phyloP scores from a whole-genome alignment of 352 stramenopile species.

The Sclerospora graminicola region DNA sequence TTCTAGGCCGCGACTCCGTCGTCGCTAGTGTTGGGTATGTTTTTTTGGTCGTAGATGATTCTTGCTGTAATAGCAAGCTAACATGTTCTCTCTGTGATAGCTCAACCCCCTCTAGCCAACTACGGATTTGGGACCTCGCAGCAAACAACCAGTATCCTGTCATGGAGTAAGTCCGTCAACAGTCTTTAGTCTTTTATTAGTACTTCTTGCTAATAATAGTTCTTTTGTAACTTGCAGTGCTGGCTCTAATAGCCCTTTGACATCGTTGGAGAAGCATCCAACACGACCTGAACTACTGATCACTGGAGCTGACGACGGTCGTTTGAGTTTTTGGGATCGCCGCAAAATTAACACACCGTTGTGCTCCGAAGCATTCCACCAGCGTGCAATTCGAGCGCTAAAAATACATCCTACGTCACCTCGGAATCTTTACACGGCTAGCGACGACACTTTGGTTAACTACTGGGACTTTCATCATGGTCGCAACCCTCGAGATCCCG shows the following conservation, averaged over 20 bases:
- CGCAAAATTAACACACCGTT: slow-evolving; percentile 55
- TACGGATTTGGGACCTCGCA: slow-evolving; percentile 68
- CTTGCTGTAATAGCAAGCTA: background rate
- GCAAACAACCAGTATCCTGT: slow-evolving; percentile 49
- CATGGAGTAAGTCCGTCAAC: slow-evolving; percentile 35
- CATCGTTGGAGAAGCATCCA: slow-evolving; percentile 59
- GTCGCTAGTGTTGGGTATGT: slow-evolving; percentile 57
- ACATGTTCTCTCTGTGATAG: slow-evolving; percentile 11
- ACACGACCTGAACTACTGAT: slow-evolving; percentile 69
- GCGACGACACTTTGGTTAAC: slow-evolving; percentile 54
- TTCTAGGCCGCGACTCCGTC: slow-evolving; percentile 54
- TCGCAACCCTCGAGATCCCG: slow-evolving; percentile 25
- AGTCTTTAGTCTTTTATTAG: background rate
- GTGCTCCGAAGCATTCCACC: slow-evolving; percentile 53
- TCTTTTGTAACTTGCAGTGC: slow-evolving; percentile 6
- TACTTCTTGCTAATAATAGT: background rate
- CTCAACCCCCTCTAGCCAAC: slow-evolving; percentile 39
- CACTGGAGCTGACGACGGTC: slow-evolving; percentile 56
- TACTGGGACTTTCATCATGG: slow-evolving; percentile 68
- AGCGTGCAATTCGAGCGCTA: slow-evolving; percentile 51
- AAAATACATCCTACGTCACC: slow-evolving; percentile 54
- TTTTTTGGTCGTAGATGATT: background rate
- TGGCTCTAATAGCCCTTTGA: slow-evolving; percentile 32
- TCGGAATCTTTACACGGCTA: slow-evolving; percentile 51
- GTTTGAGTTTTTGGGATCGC: slow-evolving; percentile 65